Conservation (phyloP, 2,329 filamentous ascomycete species). For the Clonostachys sp. region DNA sequence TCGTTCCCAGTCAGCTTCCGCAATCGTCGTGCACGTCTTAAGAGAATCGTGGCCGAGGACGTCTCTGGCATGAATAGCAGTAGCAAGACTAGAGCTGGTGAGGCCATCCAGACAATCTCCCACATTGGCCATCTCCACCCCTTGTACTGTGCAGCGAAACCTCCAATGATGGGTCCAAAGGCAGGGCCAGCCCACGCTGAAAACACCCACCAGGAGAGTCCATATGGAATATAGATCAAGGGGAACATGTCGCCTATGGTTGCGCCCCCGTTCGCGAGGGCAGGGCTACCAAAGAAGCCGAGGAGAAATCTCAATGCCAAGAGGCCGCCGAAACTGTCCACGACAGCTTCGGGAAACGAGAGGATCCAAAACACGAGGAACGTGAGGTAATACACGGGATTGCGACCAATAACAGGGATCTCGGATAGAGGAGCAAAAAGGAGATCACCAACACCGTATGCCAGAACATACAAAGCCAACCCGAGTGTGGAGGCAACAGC, state of each 20-base stretch:
- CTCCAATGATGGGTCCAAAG: conserved; percentile 40
- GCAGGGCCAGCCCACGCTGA: conserved; percentile 17
- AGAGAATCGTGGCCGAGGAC: conserved; percentile 44
- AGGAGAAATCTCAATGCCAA: conserved; percentile 46
- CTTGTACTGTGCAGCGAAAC: conserved; percentile 35
- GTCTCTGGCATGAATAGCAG: conserved; percentile 56
- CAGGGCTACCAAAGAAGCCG: conserved; percentile 34
- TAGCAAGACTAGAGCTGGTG: conserved; percentile 29
- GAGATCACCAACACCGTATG: conserved; percentile 34
- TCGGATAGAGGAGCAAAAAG: conserved; percentile 54
- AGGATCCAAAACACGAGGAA: conserved; percentile 54
- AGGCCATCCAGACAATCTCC: conserved; percentile 23
- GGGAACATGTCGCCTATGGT: conserved; percentile 19
- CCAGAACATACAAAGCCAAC: conserved; percentile 49
- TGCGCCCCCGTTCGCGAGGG: conserved; percentile 17
- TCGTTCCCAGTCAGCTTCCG: conserved; percentile 46
- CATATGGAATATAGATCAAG: conserved; percentile 31
- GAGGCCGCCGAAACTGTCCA: conserved; percentile 47
- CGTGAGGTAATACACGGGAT: conserved; percentile 51
- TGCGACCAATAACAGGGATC: conserved; percentile 53
- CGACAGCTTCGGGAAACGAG: conserved; percentile 45
- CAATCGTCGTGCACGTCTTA: conserved; percentile 47
- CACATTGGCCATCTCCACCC: conserved; percentile 44
- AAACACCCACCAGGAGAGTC: conserved; percentile 36
- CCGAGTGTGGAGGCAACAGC: conserved; percentile 43